Conservation (phyloP, 78 protist genomes). For the Polysphondylium violaceum region DNA sequence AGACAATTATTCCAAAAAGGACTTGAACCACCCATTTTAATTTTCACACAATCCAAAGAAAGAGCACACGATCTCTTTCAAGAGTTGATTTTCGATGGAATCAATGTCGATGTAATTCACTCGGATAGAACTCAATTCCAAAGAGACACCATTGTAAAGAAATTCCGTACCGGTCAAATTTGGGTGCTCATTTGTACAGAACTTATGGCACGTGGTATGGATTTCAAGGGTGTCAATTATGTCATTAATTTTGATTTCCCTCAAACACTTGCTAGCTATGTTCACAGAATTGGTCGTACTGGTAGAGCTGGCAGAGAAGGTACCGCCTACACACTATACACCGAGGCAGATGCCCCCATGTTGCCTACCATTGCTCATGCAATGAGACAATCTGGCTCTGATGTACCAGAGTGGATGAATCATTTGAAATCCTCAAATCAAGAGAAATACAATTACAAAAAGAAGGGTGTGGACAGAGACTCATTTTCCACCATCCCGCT, state of each 20-base stretch:
- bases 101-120: constrained; percentile 93
- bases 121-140: constrained; percentile 86
- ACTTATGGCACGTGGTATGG: constrained; percentile 98
- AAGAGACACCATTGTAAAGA: constrained; percentile 85
- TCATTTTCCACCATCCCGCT: constrained; percentile 42
- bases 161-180: constrained; percentile 91
- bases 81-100: constrained; percentile 86
- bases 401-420: constrained; percentile 93
- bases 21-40: constrained; percentile 94
- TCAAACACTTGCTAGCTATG: constrained; percentile 61
- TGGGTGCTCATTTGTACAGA: constrained; percentile 98
- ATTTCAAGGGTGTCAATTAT: constrained; percentile 90
- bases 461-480: constrained; percentile 57
- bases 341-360: constrained; percentile 84
- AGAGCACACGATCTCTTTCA: constrained; percentile 92
- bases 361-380: constrained; percentile 86
- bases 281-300: constrained; percentile 95
- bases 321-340: constrained; percentile 92
- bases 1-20: constrained; percentile 92
- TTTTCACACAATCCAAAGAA: constrained; percentile 96
- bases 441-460: constrained; percentile 17
- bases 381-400: constrained; percentile 88
- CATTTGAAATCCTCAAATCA: constrained; percentile 26
- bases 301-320: constrained; percentile 96
- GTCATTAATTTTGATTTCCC: constrained; percentile 98